Evolutionary conservation across 139 green algal species (phyloP), one percentile per base, ranked within the genome.

Genomic region (Picochlorum costavermella): DNA sequence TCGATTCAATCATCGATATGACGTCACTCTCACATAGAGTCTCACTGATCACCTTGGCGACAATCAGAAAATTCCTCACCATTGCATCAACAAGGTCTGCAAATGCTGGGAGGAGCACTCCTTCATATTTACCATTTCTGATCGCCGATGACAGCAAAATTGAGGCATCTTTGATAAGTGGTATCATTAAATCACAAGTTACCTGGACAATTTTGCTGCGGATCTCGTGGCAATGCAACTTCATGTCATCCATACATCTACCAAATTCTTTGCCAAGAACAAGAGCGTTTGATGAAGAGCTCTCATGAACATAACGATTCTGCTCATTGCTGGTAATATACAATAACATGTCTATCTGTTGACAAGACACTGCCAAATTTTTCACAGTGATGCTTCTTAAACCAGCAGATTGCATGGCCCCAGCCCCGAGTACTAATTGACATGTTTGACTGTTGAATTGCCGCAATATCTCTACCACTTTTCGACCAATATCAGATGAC

Each of bases 301-400:
- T 53, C n/a, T 53, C 10, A 28, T 20, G 60, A 6, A 36, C 9
- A 51, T 17, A 25, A 60, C 9, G 17, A 28, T 53, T 23, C 46
- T 14, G 16, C 16, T 28, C 16, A 30, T 33, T 20, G 64, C 57
- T 17, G 56, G 68, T 63, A 93, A 78, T 48, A 60, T 40, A 40
- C 3, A 71, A 70, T 43, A 83, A 79, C 48, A 89, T 69, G 5
- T 71, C 68, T 26, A 89, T 63, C 29, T 60, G 75, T 63, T 91
- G 83, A 61, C 76, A 83, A 51, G 76, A 74, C 16, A 92, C 51
- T 1, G 87, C 87, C 26, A 95, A 72, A 75, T 97, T 91, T 80
- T 96, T 96, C 45, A 90, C 91, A 6, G 88, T 91, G 75, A 97
- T 97, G 65, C 79, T 90, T 65, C 86, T 86, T 33, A 96, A 83